A percentile compares a stretch with the other conserved stretches of the same genome.
phyloP scores from a whole-genome alignment of 495 filamentous ascomycete species.

The Aspergillus leporis region DNA sequence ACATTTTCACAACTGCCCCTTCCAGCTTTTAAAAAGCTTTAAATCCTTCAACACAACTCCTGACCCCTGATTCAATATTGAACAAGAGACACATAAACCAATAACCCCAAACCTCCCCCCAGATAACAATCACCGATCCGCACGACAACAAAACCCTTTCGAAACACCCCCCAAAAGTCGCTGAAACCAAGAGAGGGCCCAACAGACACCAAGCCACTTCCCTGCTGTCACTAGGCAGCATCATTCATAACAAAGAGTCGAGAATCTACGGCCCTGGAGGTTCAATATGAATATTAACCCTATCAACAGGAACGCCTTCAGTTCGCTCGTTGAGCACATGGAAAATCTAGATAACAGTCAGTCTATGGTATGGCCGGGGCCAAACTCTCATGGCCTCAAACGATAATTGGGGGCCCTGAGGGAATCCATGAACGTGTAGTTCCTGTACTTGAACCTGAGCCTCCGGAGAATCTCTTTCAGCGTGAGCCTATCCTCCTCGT shows the following conservation, averaged over 20 bases:
- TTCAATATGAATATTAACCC: not conserved
- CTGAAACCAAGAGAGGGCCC: not conserved
- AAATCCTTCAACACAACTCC: too few relatives aligned
- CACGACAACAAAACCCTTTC: not conserved
- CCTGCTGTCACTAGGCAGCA: not conserved
- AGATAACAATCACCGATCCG: not conserved
- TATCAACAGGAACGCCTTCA: not conserved
- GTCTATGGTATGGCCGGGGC: not conserved
- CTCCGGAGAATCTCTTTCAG: not conserved
- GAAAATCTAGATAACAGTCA: not conserved
- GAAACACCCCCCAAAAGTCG: not conserved
- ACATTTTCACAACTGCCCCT: too few relatives aligned
- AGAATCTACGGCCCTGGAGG: not conserved
- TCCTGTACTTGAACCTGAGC: too few relatives aligned
- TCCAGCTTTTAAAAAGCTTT: too few relatives aligned
- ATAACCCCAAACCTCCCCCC: too few relatives aligned
- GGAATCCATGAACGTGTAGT: too few relatives aligned
- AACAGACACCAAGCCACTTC: not conserved
- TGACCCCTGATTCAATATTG: too few relatives aligned
- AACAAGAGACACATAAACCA: too few relatives aligned
- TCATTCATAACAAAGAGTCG: not conserved
- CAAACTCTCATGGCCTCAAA: not conserved
- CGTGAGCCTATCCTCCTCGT: not conserved
- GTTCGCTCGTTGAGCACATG: not conserved
- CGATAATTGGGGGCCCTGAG: not conserved